Conservation (phyloP, 2,329 filamentous ascomycete genomes). For the Sarocladium kiliense region DNA sequence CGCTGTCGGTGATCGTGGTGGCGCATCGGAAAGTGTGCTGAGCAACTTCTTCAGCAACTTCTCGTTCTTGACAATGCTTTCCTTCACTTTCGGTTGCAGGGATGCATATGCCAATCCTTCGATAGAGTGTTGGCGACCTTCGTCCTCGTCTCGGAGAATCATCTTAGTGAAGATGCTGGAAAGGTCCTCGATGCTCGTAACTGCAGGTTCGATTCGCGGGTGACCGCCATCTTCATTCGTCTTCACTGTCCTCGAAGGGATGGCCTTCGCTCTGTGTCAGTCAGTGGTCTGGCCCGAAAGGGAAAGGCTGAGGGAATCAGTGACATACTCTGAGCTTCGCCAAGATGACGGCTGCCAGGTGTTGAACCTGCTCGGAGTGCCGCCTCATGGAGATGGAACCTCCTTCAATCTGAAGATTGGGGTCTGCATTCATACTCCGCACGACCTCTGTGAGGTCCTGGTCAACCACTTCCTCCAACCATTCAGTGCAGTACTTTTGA, state of each 20-base stretch:
- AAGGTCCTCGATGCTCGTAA: conserved; percentile 61
- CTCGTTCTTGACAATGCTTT: conserved; percentile 66
- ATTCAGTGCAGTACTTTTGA: conserved; percentile 76
- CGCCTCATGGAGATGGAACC: conserved; percentile 56
- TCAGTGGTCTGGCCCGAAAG: conserved; percentile 23
- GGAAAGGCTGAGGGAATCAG: background rate
- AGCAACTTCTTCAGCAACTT: conserved; percentile 67
- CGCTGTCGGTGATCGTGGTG: conserved; percentile 63
- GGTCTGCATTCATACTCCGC: conserved; percentile 45
- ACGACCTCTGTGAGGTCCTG: conserved; percentile 58
- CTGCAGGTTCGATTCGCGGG: conserved; percentile 44
- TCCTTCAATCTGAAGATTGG: conserved; percentile 51
- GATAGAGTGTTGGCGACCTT: conserved; percentile 64
- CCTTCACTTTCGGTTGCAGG: conserved; percentile 78
- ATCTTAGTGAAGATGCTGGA: conserved; percentile 61
- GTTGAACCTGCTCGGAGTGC: conserved; percentile 57
- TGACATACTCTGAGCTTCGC: conserved; percentile 60
- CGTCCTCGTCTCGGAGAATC: conserved; percentile 53
- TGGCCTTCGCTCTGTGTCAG: conserved; percentile 51
- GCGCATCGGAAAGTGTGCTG: conserved; percentile 51
- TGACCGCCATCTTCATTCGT: conserved; percentile 33
- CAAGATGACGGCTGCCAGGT: conserved; percentile 68
- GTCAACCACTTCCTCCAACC: conserved; percentile 79
- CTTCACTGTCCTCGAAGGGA: conserved; percentile 36
- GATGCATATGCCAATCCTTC: conserved; percentile 93